These are phyloP conservation scores for Rhizophagus prolifer DNA, from an alignment of 192 early-diverging fungal species.

Conservation along the genomic window DNA sequence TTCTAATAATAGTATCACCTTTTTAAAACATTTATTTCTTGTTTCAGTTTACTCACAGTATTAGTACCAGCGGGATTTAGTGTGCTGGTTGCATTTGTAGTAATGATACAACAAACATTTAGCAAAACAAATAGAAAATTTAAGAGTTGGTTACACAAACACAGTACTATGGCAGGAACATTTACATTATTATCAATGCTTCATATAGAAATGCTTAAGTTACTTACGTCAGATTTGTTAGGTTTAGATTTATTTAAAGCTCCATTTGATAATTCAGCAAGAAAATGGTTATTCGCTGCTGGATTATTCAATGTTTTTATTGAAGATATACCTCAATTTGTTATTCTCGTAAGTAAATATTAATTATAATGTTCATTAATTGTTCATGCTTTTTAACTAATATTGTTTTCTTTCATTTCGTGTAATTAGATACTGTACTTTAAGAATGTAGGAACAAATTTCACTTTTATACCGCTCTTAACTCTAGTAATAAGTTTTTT, in stretches of 20 bases:
- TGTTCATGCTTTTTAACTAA: not conserved
- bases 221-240: not conserved
- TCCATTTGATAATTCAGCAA: not conserved
- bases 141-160: not conserved
- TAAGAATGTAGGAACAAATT: not conserved
- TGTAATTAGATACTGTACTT: not conserved
- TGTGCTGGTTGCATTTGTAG: not conserved
- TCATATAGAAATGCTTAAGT: not conserved
- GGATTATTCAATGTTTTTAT: not conserved
- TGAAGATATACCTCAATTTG: not conserved
- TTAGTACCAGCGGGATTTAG: not conserved
- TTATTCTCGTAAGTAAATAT: not conserved
- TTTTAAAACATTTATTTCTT: not conserved
- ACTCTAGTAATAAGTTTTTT: not conserved
- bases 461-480: not conserved
- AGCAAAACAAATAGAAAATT: not conserved
- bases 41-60: not conserved
- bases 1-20: not conserved
- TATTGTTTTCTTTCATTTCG: not conserved
- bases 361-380: not conserved
- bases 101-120: not conserved
- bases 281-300: not conserved
- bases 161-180: not conserved
- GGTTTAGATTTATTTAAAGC: not conserved
- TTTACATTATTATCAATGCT: not conserved